Evolutionary conservation across 495 filamentous ascomycete species (phyloP).

Genomic region (Rusavskia elegans): DNA sequence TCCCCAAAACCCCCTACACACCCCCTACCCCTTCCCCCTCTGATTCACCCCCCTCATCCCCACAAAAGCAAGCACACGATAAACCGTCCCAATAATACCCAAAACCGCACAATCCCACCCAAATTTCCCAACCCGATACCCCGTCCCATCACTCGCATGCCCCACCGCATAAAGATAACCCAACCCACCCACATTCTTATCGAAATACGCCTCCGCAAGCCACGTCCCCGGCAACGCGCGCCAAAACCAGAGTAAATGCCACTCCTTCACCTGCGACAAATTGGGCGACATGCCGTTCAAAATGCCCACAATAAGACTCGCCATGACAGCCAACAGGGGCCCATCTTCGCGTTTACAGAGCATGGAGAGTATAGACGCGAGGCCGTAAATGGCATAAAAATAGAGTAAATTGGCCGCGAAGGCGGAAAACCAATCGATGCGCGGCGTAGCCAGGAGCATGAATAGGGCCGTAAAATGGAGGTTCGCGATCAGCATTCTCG

Average conservation of each 20-base stretch:
- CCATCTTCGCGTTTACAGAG: slow-evolving; percentile 30
- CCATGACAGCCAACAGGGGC: slow-evolving; percentile 31
- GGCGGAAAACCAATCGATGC: slow-evolving; percentile 26
- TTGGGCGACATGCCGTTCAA: slow-evolving; percentile 33
- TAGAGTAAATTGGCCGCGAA: slow-evolving; percentile 35
- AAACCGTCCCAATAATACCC: neutral
- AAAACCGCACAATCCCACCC: neutral
- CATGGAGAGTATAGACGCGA: slow-evolving; percentile 34
- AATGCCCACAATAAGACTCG: slow-evolving; percentile 29
- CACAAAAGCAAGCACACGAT: neutral
- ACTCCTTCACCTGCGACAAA: slow-evolving; percentile 27
- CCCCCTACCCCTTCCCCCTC: neutral
- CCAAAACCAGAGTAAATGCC: slow-evolving; percentile 43
- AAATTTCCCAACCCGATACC: neutral
- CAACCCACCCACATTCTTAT: slow-evolving; percentile 28
- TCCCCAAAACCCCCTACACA: neutral
- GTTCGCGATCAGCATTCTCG: slow-evolving; percentile 31
- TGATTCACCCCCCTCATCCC: neutral
- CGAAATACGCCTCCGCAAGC: slow-evolving; percentile 41
- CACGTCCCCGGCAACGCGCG: slow-evolving; percentile 34
- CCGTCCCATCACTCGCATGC: slow-evolving; percentile 5
- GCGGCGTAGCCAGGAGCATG: slow-evolving; percentile 30
- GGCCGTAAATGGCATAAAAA: slow-evolving; percentile 42
- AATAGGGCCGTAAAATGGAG: slow-evolving; percentile 39
- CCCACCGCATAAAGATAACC: slow-evolving; percentile 20